Evolutionary conservation across 179 eudicot species (phyloP).

Genomic region (Beta macrorhiza): DNA sequence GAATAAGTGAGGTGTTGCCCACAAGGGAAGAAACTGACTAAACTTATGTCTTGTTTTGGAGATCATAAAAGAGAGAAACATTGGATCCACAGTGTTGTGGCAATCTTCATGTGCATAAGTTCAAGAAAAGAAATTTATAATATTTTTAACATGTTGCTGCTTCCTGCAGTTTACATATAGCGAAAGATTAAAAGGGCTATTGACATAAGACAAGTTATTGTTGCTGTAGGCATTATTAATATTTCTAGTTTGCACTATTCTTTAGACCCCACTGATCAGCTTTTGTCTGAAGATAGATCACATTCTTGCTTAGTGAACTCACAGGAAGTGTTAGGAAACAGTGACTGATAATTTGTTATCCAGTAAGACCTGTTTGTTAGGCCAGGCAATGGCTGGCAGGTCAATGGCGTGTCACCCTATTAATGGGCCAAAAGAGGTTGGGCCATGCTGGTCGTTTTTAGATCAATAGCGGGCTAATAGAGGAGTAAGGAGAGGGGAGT

Average conservation of each 20-base stretch:
- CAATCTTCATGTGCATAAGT: background rate
- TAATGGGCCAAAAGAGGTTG: too few species aligned
- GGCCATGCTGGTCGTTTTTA: too few species aligned
- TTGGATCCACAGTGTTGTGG: background rate
- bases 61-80: background rate
- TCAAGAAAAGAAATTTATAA: background rate
- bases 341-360: background rate
- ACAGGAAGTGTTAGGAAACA: background rate
- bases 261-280: background rate
- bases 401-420: too few species aligned
- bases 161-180: background rate
- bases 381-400: too few species aligned
- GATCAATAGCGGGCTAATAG: too few species aligned
- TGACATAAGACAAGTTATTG: too few species aligned
- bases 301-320: background rate
- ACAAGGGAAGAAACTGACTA: background rate
- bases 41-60: background rate
- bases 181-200: background rate
- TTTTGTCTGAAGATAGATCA: background rate
- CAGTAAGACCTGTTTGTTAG: too few species aligned
- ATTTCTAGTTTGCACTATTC: background rate
- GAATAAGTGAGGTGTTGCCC: background rate
- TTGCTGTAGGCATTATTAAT: background rate
- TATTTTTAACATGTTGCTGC: background rate
- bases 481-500: too few species aligned